These are phyloP conservation scores for Fusarium virguliforme DNA, from an alignment of 2,329 filamentous ascomycete genomes.

Conservation along the genomic window DNA sequence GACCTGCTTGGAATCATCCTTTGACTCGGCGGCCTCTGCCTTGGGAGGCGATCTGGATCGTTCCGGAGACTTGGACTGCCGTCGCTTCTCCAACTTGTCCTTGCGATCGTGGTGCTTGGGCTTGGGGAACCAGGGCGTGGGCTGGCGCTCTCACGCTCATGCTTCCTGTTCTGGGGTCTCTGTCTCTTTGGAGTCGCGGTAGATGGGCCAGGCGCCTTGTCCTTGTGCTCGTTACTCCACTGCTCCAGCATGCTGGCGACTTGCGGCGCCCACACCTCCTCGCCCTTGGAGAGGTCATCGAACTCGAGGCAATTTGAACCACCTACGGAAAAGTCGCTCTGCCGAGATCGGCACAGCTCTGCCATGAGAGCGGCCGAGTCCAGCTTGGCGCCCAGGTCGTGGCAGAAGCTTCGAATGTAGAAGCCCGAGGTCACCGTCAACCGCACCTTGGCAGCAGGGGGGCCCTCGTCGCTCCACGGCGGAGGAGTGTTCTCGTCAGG, in stretches of 20 bases:
- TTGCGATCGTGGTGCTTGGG: slow-evolving; percentile 33
- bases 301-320: slow-evolving; percentile 83
- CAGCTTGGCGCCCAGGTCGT: slow-evolving; percentile 89
- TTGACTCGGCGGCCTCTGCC: slow-evolving; percentile 46
- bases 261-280: slow-evolving; percentile 86
- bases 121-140: slow-evolving; percentile 24
- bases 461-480: slow-evolving; percentile 73
- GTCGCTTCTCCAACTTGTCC: slow-evolving; percentile 52
- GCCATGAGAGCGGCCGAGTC: slow-evolving; percentile 90
- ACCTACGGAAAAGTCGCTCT: slow-evolving; percentile 84
- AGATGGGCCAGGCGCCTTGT: slow-evolving; percentile 43
- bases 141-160: slow-evolving; percentile 25
- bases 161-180: slow-evolving; percentile 46
- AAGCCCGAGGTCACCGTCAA: slow-evolving; percentile 97
- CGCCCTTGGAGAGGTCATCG: slow-evolving; percentile 80
- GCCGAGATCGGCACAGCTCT: slow-evolving; percentile 83
- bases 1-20: slow-evolving; percentile 37
- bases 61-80: slow-evolving; percentile 50
- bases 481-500: slow-evolving; percentile 65
- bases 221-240: slow-evolving; percentile 59
- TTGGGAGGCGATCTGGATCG: slow-evolving; percentile 50
- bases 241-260: slow-evolving; percentile 67
- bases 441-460: slow-evolving; percentile 85
- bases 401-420: slow-evolving; percentile 94
- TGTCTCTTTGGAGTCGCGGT: slow-evolving; percentile 48